Percentiles rank a stretch among this genome's conserved stretches.
phyloP scores from a whole-genome alignment of 495 filamentous ascomycete genomes.

The Viridothelium virens region DNA sequence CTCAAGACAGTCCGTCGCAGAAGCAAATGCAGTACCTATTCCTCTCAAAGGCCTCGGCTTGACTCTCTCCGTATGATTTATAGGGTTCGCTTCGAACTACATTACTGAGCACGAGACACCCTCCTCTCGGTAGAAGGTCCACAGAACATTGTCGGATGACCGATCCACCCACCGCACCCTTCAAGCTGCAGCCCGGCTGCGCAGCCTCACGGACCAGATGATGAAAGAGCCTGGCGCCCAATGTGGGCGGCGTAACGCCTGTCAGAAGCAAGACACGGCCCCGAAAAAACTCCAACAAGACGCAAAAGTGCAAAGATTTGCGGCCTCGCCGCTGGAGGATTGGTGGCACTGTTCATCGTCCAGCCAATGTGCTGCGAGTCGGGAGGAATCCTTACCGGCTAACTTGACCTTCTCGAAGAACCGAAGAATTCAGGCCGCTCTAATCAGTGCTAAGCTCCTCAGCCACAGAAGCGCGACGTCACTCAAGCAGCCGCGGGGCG shows the following conservation, averaged over 20 bases:
- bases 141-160: constrained; percentile 6
- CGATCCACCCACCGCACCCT: background rate
- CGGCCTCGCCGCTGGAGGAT: background rate
- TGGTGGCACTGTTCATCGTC: constrained; percentile 8
- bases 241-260: constrained; percentile 7
- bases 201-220: constrained; percentile 8
- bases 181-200: background rate
- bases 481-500: background rate
- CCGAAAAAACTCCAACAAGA: background rate
- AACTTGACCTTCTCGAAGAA: background rate
- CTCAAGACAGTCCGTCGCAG: background rate
- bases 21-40: background rate
- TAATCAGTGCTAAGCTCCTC: background rate
- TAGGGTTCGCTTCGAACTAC: background rate
- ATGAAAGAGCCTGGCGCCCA: background rate
- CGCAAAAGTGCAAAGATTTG: background rate
- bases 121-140: background rate
- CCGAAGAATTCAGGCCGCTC: constrained; percentile 9
- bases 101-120: background rate
- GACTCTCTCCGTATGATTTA: background rate
- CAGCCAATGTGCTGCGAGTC: background rate
- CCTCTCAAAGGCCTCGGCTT: constrained; percentile 1
- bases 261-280: background rate
- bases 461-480: constrained; percentile 7
- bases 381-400: background rate